Evolutionary conservation across 1,284 basidiomycete genomes (phyloP).

Genomic region (Anthracocystis setariae): DNA sequence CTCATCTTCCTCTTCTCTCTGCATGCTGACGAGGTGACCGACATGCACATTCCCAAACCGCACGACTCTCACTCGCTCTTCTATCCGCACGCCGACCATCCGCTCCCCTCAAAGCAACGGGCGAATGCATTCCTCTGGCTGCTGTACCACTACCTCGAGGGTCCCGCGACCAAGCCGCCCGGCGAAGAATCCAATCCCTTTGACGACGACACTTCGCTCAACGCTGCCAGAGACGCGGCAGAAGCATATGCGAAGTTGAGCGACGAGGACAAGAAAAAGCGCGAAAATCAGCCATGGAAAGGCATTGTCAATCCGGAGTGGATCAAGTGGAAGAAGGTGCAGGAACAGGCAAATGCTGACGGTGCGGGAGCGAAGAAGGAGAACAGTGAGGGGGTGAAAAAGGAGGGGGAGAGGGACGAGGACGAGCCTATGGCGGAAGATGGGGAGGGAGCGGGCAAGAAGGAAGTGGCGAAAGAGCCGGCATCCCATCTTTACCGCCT

Average conservation of each 20-base stretch:
- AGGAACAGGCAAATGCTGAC: slow-evolving; percentile 24
- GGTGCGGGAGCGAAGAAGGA: slow-evolving; percentile 1
- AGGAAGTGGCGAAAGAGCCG: slow-evolving; percentile 29
- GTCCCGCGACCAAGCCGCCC: slow-evolving; percentile 52
- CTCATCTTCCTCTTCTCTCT: slow-evolving; percentile 62
- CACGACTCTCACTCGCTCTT: slow-evolving; percentile 63
- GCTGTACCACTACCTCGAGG: slow-evolving; percentile 65
- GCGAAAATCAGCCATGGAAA: slow-evolving; percentile 50
- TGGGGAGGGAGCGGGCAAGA: slow-evolving; percentile 20
- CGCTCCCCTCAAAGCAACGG: slow-evolving; percentile 54
- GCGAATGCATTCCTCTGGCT: slow-evolving; percentile 65
- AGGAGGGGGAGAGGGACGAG: slow-evolving; percentile 35
- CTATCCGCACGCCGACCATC: slow-evolving; percentile 60
- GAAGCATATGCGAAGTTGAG: slow-evolving; percentile 39
- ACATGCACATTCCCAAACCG: slow-evolving; percentile 57
- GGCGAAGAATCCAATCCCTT: slow-evolving; percentile 60
- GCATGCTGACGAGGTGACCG: slow-evolving; percentile 54
- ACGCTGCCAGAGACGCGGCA: slow-evolving; percentile 34
- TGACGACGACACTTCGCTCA: slow-evolving; percentile 51
- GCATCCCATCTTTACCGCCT: slow-evolving; percentile 50
- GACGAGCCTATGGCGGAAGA: slow-evolving; percentile 34
- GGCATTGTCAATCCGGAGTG: slow-evolving; percentile 58
- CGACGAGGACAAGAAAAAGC: slow-evolving; percentile 43
- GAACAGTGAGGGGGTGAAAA: slow-evolving; percentile 17
- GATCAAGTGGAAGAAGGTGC: slow-evolving; percentile 46